These are phyloP conservation scores for Starmerella roubikii DNA, from an alignment of 805 yeast genomes.

Conservation along the genomic window DNA sequence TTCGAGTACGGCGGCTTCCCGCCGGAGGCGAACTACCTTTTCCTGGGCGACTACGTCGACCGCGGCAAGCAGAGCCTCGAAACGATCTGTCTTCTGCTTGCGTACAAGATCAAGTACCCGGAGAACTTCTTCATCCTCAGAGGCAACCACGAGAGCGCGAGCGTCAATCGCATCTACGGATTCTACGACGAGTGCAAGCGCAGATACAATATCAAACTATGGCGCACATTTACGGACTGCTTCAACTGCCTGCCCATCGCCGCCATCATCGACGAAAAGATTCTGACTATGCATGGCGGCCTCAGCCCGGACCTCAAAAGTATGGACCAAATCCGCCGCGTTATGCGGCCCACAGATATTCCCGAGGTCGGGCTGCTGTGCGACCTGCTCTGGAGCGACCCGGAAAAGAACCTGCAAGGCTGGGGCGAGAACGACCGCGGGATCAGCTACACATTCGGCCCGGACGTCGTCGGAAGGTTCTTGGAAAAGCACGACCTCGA, in stretches of 20 bases:
- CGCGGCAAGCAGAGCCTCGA: conserved; percentile 96
- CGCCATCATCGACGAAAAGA: conserved; percentile 94
- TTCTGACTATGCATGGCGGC: conserved; percentile 98
- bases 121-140: conserved; percentile 93
- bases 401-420: conserved; percentile 94
- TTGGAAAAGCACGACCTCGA: conserved; percentile 97
- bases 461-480: conserved; percentile 93
- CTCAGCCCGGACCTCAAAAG: conserved; percentile 91
- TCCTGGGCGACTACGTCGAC: conserved; percentile 95
- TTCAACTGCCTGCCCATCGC: conserved; percentile 98
- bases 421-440: conserved; percentile 99
- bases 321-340: conserved; percentile 97
- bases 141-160: conserved; percentile 98
- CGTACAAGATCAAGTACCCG: conserved; percentile 95
- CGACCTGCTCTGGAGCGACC: conserved; percentile 96
- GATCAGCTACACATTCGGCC: conserved; percentile 98
- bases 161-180: conserved; percentile 94
- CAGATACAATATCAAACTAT: conserved; percentile 92
- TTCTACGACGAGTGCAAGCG: conserved; percentile 95
- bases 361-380: conserved; percentile 96
- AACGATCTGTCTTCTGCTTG: conserved; percentile 84
- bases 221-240: conserved; percentile 98
- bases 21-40: conserved; percentile 92
- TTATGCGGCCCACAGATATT: conserved; percentile 98
- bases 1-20: conserved; percentile 99